These are phyloP conservation scores for Leccinellum luteum DNA, from an alignment of 768 basidiomycete genomes.

Conservation along the genomic window DNA sequence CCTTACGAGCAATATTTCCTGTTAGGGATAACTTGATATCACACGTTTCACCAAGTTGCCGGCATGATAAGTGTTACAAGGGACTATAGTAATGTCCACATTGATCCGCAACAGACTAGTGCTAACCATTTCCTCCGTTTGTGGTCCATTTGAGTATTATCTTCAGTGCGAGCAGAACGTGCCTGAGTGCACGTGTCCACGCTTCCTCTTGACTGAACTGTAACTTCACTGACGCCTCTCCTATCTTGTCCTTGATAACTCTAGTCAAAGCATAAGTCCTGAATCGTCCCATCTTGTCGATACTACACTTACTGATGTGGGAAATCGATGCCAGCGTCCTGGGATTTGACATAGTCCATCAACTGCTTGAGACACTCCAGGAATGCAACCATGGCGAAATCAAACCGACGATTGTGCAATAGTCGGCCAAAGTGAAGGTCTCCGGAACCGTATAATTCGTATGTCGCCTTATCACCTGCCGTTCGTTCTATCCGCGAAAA, in stretches of 20 bases:
- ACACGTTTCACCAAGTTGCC: not conserved
- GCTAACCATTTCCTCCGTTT: constrained; percentile 65
- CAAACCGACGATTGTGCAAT: constrained; percentile 93
- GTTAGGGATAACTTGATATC: not conserved
- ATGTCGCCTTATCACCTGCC: constrained; percentile 75
- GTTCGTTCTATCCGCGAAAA: constrained; percentile 90
- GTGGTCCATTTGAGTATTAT: constrained; percentile 86
- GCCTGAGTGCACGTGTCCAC: constrained; percentile 92
- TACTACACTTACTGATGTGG: constrained; percentile 74
- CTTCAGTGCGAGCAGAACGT: constrained; percentile 87
- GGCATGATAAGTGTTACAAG: not conserved
- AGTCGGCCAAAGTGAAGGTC: constrained; percentile 86
- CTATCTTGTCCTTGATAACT: constrained; percentile 91
- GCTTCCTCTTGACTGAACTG: constrained; percentile 94
- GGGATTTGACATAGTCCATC: constrained; percentile 78
- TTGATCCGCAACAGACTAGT: not conserved
- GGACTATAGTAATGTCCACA: not conserved
- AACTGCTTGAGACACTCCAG: constrained; percentile 92
- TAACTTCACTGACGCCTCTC: constrained; percentile 89
- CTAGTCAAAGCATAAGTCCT: constrained; percentile 37
- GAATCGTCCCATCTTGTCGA: not conserved
- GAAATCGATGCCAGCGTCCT: constrained; percentile 72
- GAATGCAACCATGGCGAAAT: constrained; percentile 94
- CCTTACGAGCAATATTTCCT: not conserved
- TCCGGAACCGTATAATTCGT: constrained; percentile 94